Base-by-base conservation (phyloP, 495 filamentous ascomycete genomes). In the Penicillium tannophilum region DNA sequence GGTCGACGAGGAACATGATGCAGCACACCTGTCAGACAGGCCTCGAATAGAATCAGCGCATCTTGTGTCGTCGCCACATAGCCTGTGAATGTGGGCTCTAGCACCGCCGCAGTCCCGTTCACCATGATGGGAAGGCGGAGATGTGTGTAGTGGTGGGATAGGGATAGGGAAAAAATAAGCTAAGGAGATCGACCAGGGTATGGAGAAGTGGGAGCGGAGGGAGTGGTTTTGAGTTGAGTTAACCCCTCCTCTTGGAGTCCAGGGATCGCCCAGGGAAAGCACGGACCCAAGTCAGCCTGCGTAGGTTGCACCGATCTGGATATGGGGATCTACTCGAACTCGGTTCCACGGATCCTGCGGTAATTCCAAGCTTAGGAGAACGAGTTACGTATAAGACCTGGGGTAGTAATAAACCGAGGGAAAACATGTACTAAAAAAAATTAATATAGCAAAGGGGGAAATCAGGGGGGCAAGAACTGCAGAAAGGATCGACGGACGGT, bases 1-100 rank as follows among this genome's bases (percentile, higher is more conserved):
- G 93, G 93, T 24, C 93, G 84, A 23, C 93, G 88, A 11, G 88
- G 84, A 14, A 92, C 86, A 69, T 93, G 90, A 30, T 81, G 80
- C 14, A 94, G 72, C 6, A 72, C 68, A 10, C 92, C 90, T 14
- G 76, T 78, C 52, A 94, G 80, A 63, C 87, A 89, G 1, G 85
- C 87, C 66, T 92, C 87, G 66, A 93, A 90, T 11, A 94, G 77
- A 12, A 90, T 77, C 53, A 93, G 72, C 1, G 88, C 90, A 74
- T 93, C 90, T 44, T 87, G 81, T 1, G 88, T 92, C 42, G 84
- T 88, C 20, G 77, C 79, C 58, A 93, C 81, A 63, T 86, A 85
- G n/a, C 88, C 88, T 20, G 67, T 69, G 69, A 84, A 89, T 24
- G 88, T 88, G 54, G 79, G 79, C 67, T 80, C 76, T 70, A 80